Conservation (phyloP, 208 protist genomes). For the Trypanosoma congolense region DNA sequence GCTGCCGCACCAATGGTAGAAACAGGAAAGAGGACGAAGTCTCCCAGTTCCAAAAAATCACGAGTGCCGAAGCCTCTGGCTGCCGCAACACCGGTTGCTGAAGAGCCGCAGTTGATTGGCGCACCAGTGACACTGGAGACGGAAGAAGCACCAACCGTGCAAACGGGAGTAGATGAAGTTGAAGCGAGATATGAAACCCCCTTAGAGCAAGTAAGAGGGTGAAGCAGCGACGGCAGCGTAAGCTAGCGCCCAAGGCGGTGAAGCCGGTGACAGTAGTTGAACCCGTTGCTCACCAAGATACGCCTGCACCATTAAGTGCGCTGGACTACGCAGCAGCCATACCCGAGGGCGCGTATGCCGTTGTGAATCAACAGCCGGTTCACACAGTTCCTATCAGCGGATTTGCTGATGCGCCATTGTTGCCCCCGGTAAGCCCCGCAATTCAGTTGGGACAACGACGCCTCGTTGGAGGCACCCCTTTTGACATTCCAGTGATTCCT, state of each 20-base stretch:
- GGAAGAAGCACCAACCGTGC: background rate
- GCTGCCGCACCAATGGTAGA: background rate
- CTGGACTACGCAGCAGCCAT: no score
- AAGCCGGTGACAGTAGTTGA: background rate
- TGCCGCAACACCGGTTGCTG: background rate
- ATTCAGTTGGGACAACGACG: background rate
- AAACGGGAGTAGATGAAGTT: background rate
- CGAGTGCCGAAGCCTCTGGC: background rate
- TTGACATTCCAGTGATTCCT: slow-evolving; percentile 17
- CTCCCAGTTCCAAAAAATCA: background rate
- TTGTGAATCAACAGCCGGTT: background rate
- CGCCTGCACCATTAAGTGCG: no score
- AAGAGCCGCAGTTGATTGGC: background rate
- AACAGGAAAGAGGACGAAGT: background rate
- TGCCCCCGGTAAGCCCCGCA: background rate
- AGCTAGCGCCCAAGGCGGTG: background rate
- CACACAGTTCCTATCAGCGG: slow-evolving; percentile 1
- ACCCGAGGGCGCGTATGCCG: no score
- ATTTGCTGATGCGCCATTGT: slow-evolving; percentile 19
- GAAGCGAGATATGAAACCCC: background rate
- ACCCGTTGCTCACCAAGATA: background rate
- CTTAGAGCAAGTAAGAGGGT: background rate
- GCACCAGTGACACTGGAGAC: background rate
- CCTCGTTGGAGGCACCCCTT: slow-evolving; percentile 1
- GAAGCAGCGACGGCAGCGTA: background rate